phyloP scores from a whole-genome alignment of 1,284 basidiomycete species.

The Ustilago lituana region DNA sequence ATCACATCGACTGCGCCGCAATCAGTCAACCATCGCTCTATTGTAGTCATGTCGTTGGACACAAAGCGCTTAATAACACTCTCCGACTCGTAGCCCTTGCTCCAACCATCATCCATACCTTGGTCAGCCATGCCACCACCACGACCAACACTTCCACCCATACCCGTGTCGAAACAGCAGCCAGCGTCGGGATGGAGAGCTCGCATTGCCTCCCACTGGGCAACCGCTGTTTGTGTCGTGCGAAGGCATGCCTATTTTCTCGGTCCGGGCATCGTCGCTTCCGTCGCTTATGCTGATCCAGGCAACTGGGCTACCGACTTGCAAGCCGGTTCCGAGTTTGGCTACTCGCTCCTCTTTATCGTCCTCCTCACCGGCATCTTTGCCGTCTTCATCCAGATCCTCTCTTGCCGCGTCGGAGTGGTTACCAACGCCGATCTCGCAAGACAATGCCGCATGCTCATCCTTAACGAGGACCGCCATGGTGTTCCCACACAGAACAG shows the following conservation, averaged over 20 bases:
- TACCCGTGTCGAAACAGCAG: too few relatives aligned
- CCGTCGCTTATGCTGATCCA: slow-evolving; percentile 60
- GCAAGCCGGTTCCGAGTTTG: slow-evolving; percentile 68
- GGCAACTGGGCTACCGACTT: slow-evolving; percentile 67
- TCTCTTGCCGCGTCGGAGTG: slow-evolving; percentile 71
- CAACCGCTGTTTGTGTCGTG: slow-evolving; percentile 21
- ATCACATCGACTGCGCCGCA: background rate
- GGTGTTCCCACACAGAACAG: slow-evolving; percentile 71
- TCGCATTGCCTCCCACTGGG: slow-evolving; percentile 15
- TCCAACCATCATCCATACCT: too few relatives aligned
- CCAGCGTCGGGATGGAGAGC: slow-evolving; percentile 10
- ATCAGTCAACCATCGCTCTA: too few relatives aligned
- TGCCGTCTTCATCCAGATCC: slow-evolving; percentile 80
- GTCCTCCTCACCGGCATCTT: slow-evolving; percentile 85
- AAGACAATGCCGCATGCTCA: slow-evolving; percentile 52
- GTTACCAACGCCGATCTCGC: slow-evolving; percentile 69
- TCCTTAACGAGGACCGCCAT: slow-evolving; percentile 44
- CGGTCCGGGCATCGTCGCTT: slow-evolving; percentile 58
- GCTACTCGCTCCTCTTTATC: slow-evolving; percentile 86
- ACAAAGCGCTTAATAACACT: background rate
- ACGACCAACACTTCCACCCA: background rate
- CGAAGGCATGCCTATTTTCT: slow-evolving; percentile 52
- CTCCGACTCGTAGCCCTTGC: background rate
- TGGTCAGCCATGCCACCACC: background rate
- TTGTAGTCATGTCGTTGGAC: slow-evolving; percentile 12